These are phyloP conservation scores for Trifolium subterraneum DNA, from an alignment of 306 rosid genomes.

Conservation along the genomic window DNA sequence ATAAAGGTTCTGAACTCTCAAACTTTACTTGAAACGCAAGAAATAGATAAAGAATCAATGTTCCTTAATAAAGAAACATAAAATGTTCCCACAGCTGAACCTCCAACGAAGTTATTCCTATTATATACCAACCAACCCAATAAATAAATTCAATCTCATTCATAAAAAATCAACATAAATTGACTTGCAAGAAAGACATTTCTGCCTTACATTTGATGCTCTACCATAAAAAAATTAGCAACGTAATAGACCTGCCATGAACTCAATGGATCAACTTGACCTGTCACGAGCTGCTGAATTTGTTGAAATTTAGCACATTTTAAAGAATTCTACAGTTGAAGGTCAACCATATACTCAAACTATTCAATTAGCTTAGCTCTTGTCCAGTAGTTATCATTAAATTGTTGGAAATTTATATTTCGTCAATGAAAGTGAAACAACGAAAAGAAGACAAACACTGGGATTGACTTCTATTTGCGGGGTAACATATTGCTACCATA, in stretches of 20 bases:
- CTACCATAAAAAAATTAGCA: neutral
- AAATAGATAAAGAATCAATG: conserved; percentile 18
- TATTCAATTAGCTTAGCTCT: conserved; percentile 29
- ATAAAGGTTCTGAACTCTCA: conserved; percentile 27
- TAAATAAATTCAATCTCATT: conserved; percentile 35
- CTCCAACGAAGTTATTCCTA: conserved; percentile 42
- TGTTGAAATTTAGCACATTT: conserved; percentile 12
- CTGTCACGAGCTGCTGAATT: conserved; percentile 28
- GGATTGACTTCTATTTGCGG: conserved; percentile 5
- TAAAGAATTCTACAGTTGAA: conserved; percentile 2
- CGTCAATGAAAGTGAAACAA: conserved; percentile 38
- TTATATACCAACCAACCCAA: conserved; percentile 27
- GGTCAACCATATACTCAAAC: conserved; percentile 19
- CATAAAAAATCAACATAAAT: conserved; percentile 36
- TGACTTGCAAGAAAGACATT: conserved; percentile 38
- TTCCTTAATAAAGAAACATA: conserved; percentile 35
- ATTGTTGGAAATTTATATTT: conserved; percentile 10
- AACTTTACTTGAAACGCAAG: conserved; percentile 27
- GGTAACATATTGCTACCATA: neutral
- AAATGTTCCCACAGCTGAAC: conserved; percentile 40
- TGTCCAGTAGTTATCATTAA: conserved; percentile 16
- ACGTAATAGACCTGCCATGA: neutral
- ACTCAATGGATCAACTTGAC: conserved; percentile 30
- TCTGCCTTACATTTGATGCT: conserved; percentile 31
- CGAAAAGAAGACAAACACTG: neutral